Conservation (phyloP, 345 rosid species). For the Eucalyptus curtisii region DNA sequence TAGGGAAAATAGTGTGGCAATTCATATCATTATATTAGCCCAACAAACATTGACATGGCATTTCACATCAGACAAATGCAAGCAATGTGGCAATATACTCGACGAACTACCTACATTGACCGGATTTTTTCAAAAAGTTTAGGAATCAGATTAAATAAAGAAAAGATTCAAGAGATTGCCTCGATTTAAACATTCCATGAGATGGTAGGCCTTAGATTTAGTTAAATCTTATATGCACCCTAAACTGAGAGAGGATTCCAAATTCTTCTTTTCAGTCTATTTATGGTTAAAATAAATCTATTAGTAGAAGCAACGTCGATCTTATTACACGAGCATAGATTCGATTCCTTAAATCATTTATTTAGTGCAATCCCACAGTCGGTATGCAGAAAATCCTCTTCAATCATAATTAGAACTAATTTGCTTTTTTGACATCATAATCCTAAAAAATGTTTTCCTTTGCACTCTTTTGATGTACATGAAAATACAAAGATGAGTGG, state of each 20-base stretch:
- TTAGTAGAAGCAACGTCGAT: not conserved
- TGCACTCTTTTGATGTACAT: not conserved
- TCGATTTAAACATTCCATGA: not conserved
- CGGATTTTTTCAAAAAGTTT: accelerated
- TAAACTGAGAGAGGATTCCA: not conserved
- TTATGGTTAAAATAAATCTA: not conserved
- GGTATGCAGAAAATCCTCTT: not conserved
- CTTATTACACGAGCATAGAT: not conserved
- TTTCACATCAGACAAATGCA: not conserved
- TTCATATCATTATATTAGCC: not conserved
- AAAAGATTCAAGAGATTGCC: not conserved
- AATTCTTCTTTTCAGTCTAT: not conserved
- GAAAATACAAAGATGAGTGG: not conserved
- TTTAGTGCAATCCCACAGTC: not conserved
- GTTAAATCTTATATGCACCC: not conserved
- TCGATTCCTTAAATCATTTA: not conserved
- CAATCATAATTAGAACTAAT: not conserved
- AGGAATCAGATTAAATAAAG: not conserved
- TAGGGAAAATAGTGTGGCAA: not conserved
- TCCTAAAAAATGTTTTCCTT: not conserved
- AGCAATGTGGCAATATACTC: not conserved
- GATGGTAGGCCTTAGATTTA: not conserved
- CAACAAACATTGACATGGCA: not conserved
- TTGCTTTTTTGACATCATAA: not conserved
- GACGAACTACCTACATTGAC: not conserved